A percentile compares a stretch with the other conserved stretches of the same genome.
phyloP scores from a whole-genome alignment of 1,284 basidiomycete genomes.

The Cutaneotrichosporon cutaneum region DNA sequence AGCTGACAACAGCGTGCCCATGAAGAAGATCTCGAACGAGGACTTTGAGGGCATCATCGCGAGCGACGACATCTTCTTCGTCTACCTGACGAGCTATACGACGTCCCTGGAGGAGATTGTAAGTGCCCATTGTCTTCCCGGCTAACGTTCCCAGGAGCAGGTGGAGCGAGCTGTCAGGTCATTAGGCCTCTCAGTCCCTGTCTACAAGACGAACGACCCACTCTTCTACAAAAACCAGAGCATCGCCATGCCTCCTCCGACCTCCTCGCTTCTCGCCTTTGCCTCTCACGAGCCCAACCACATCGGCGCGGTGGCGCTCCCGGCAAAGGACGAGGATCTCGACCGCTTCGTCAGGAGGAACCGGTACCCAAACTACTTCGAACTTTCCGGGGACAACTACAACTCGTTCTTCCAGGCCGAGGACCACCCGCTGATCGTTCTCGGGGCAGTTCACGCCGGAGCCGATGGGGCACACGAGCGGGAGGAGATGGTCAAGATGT shows the following conservation, averaged over 20 bases:
- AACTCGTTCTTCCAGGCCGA: conserved; percentile 74
- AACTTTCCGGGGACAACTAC: conserved; percentile 73
- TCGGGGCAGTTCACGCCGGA: conserved; percentile 51
- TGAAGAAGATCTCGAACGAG: conserved; percentile 56
- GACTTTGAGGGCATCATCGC: conserved; percentile 58
- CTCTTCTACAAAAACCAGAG: conserved; percentile 59
- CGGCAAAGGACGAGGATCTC: conserved; percentile 33
- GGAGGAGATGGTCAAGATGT: conserved; percentile 59
- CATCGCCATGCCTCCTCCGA: conserved; percentile 55
- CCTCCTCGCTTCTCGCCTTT: conserved; percentile 68
- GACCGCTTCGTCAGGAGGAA: conserved; percentile 63
- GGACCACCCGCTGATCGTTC: conserved; percentile 69
- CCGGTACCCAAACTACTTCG: conserved; percentile 66
- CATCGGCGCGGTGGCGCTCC: conserved; percentile 39
- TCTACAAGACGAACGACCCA: conserved; percentile 58
- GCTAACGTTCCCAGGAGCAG: conserved; percentile 51
- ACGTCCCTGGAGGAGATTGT: conserved; percentile 50
- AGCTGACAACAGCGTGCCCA: conserved; percentile 47
- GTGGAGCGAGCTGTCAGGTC: conserved; percentile 58
- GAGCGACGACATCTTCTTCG: conserved; percentile 67
- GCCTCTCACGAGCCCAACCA: conserved; percentile 61
- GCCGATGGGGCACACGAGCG: conserved; percentile 53
- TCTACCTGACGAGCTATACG: conserved; percentile 64
- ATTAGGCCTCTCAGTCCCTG: conserved; percentile 67
- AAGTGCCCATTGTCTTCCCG: conserved; percentile 24